Conservation (phyloP, 2,329 filamentous ascomycete species). For the Monilinia laxa region DNA sequence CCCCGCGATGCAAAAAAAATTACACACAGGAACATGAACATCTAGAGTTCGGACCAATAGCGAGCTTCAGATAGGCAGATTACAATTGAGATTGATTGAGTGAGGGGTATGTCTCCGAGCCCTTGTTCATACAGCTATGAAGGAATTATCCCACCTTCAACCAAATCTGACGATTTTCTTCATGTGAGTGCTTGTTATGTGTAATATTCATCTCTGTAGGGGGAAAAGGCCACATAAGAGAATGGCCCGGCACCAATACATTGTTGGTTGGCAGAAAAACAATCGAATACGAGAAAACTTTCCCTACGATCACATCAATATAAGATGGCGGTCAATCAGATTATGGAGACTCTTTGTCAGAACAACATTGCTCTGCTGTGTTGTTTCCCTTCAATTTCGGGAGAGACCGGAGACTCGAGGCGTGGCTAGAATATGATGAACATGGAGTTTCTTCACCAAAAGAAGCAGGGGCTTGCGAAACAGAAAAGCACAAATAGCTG, state of each 20-base stretch:
- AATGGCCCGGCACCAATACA: constrained; percentile 6
- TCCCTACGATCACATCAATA: constrained; percentile 2
- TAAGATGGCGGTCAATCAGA: constrained; percentile 1
- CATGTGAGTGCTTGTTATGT: constrained; percentile 7
- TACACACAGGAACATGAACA: constrained; percentile 23
- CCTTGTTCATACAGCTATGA: neutral
- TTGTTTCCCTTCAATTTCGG: neutral
- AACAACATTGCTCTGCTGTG: neutral
- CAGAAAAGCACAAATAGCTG: neutral
- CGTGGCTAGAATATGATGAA: constrained; percentile 16
- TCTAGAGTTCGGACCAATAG: constrained; percentile 15
- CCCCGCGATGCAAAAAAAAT: constrained; percentile 19
- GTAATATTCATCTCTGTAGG: neutral
- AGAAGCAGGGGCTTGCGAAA: constrained; percentile 4
- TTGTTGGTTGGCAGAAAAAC: constrained; percentile 12
- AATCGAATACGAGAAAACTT: constrained; percentile 12
- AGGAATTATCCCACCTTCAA: constrained; percentile 20
- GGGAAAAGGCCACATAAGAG: constrained; percentile 3
- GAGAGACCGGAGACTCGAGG: constrained; percentile 16
- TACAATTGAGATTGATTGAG: constrained; percentile 16
- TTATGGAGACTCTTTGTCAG: neutral
- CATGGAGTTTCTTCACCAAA: neutral
- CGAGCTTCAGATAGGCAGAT: constrained; percentile 20
- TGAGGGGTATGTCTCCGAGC: constrained; percentile 20
- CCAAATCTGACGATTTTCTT: constrained; percentile 1